phyloP scores from a whole-genome alignment of 129 eudicot species.

The Silybum marianum region DNA sequence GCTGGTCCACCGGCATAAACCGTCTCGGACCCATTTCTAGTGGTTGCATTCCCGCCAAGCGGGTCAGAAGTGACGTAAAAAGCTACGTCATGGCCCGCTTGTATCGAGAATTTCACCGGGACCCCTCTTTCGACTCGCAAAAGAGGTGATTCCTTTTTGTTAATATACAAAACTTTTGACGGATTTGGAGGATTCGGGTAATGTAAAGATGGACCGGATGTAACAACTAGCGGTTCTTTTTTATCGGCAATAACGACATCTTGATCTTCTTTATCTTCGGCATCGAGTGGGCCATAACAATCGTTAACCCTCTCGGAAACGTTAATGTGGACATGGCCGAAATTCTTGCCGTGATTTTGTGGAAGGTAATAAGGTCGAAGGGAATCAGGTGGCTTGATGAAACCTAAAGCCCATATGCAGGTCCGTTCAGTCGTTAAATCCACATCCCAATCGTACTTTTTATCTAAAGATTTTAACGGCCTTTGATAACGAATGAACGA shows the following conservation, averaged over 20 bases:
- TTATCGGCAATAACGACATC: conserved; percentile 75
- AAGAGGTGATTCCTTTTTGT: conserved; percentile 93
- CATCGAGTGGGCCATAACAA: conserved; percentile 92
- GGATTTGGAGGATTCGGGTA: conserved; percentile 98
- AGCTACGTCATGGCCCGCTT: conserved; percentile 97
- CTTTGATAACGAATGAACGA: conserved; percentile 79
- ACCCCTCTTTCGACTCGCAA: conserved; percentile 93
- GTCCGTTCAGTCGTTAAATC: conserved; percentile 53
- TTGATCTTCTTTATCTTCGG: conserved; percentile 90
- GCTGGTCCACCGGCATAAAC: conserved; percentile 84
- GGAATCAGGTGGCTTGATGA: conserved; percentile 83
- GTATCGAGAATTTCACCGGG: conserved; percentile 77
- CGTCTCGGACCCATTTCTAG: conserved; percentile 67
- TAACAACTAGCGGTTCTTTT: conserved; percentile 73
- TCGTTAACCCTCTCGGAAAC: conserved; percentile 75
- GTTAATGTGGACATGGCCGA: conserved; percentile 66
- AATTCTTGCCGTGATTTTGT: conserved; percentile 81
- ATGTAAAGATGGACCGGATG: conserved; percentile 74
- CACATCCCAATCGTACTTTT: conserved; percentile 65
- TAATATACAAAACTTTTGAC: conserved; percentile 77
- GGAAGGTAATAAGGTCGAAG: conserved; percentile 89
- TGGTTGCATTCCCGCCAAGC: conserved; percentile 95
- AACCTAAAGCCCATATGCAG: conserved; percentile 90
- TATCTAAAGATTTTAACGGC: conserved; percentile 55
- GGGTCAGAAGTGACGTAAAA: conserved; percentile 89